A percentile compares a stretch with the other conserved stretches of the same genome.
Evolutionary conservation across 208 protist genomes (phyloP).

Genomic region (Hexamita inflata): DNA sequence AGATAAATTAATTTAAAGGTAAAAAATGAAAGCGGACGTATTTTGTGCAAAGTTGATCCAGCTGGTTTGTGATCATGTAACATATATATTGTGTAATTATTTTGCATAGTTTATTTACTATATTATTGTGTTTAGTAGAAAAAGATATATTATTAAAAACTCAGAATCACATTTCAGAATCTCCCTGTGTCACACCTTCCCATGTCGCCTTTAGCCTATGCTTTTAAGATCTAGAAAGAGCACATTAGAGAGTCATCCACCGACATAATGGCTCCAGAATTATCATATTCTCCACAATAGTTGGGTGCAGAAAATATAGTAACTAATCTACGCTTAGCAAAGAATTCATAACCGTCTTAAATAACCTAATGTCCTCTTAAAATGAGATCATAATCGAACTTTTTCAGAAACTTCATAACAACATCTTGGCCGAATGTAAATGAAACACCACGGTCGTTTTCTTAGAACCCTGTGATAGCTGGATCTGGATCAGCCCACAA

Average conservation of each 20-base stretch:
- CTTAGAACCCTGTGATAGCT: constrained; percentile 74
- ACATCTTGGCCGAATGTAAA: constrained; percentile 91
- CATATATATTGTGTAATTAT: no score
- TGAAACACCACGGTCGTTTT: constrained; percentile 90
- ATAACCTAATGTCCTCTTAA: constrained; percentile 95
- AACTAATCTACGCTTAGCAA: constrained; percentile 89
- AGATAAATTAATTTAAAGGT: no score
- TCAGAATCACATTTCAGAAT: no score
- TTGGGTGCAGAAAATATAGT: constrained; percentile 98
- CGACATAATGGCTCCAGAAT: constrained; percentile 90
- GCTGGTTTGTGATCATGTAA: no score
- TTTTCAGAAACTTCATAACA: constrained; percentile 85
- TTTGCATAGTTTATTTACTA: no score
- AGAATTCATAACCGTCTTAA: constrained; percentile 96
- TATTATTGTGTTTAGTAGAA: no score
- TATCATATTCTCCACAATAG: constrained; percentile 98
- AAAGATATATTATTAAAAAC: no score
- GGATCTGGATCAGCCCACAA: constrained; percentile 94
- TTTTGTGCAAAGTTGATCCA: no score
- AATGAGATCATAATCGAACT: constrained; percentile 94
- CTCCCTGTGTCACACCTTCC: no score
- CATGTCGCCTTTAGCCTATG: neutral
- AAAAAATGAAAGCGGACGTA: no score
- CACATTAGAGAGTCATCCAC: constrained; percentile 83
- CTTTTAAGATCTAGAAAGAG: constrained; percentile 77